These are phyloP conservation scores for Pyrus pyrifolia DNA, from an alignment of 306 rosid species.

Conservation along the genomic window DNA sequence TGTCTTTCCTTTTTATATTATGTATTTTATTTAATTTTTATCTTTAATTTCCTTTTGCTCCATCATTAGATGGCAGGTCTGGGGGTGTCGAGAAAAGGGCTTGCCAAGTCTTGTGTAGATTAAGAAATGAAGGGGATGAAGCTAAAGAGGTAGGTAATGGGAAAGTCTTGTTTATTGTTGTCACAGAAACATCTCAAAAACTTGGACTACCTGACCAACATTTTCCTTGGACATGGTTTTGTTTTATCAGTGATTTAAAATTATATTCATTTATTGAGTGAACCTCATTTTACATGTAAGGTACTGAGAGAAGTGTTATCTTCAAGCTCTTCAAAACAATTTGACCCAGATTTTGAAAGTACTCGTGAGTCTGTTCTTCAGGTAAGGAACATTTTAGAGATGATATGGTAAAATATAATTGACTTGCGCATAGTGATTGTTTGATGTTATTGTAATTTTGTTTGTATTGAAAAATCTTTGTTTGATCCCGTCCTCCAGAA, in stretches of 20 bases:
- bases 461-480: not conserved
- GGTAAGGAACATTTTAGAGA: constrained; percentile 39
- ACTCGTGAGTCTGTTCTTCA: constrained; percentile 77
- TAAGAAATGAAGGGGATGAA: constrained; percentile 68
- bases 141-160: constrained; percentile 56
- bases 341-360: constrained; percentile 55
- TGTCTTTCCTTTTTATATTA: not conserved
- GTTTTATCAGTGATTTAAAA: not conserved
- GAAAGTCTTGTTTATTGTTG: not conserved
- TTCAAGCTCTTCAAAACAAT: constrained; percentile 46
- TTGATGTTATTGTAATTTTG: not conserved
- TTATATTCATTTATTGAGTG: not conserved
- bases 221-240: not conserved
- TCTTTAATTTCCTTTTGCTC: constrained; percentile 3
- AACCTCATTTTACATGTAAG: constrained; percentile 28
- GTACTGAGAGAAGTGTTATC: constrained; percentile 63
- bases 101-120: constrained; percentile 67
- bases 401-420: not conserved
- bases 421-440: not conserved
- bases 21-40: not conserved
- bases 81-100: constrained; percentile 75
- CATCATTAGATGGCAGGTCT: constrained; percentile 49
- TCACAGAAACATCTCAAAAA: not conserved
- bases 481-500: not conserved
- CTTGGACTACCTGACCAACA: not conserved